phyloP scores from a whole-genome alignment of 140 eudicot species.

The Anethum foeniculum region DNA sequence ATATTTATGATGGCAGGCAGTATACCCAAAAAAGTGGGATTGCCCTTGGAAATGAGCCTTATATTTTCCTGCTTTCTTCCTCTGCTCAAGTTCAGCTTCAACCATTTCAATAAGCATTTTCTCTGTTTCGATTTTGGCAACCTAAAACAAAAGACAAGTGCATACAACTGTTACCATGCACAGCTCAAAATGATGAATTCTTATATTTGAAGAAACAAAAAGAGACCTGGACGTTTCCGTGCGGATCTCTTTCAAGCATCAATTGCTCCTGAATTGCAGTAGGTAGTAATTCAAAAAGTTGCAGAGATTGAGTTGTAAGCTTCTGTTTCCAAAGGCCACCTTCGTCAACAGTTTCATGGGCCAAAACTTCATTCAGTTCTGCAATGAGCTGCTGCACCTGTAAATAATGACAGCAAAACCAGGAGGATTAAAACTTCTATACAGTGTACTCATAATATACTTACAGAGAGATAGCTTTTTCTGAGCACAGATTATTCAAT shows the following conservation, averaged over 20 bases:
- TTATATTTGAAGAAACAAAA: background rate
- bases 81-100: conserved; percentile 79
- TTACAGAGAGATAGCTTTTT: background rate
- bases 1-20: background rate
- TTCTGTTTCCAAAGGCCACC: conserved; percentile 87
- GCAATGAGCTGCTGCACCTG: conserved; percentile 96
- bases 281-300: conserved; percentile 86
- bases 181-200: background rate
- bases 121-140: conserved; percentile 98
- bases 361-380: conserved; percentile 88
- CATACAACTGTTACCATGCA: background rate
- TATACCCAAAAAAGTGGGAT: conserved; percentile 95
- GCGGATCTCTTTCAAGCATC: conserved; percentile 98
- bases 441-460: background rate
- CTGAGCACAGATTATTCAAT: conserved; percentile 3
- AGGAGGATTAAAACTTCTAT: background rate
- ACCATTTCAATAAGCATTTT: conserved; percentile 99
- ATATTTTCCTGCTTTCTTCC: conserved; percentile 64
- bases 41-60: conserved; percentile 65
- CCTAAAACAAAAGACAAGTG: conserved; percentile 34
- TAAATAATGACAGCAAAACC: conserved; percentile 15
- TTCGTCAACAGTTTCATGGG: conserved; percentile 79
- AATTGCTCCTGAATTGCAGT: conserved; percentile 94
- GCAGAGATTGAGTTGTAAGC: conserved; percentile 53
- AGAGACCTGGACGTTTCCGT: conserved; percentile 90